Evolutionary conservation across 768 basidiomycete species (phyloP), one percentile per base, ranked within the genome.

Genomic region (Kwoniella pini): DNA sequence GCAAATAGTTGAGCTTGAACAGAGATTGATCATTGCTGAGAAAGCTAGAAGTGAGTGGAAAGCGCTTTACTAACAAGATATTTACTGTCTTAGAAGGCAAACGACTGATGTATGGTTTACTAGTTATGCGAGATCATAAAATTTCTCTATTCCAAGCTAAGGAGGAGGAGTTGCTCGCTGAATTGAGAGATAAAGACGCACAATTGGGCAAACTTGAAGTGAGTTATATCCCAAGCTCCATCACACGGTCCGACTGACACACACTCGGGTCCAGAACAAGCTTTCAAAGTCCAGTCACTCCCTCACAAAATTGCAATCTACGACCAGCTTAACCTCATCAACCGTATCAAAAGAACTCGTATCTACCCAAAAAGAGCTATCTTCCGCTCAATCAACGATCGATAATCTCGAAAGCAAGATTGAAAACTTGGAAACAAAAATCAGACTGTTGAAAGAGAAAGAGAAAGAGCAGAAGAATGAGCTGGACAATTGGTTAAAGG

Each of bases 41-140:
- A 46, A 58, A 26, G 68, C 66, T 10, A 40, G 68, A 54, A 49
- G 72, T 75, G 31, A 55, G 72, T 67, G 17, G 24, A n/a, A n/a
- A n/a, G n/a, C n/a, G n/a, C n/a, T n/a, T n/a, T n/a, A n/a, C n/a
- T n/a, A n/a, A n/a, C n/a, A n/a, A n/a, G n/a, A n/a, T n/a, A n/a
- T n/a, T n/a, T n/a, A n/a, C n/a, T n/a, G n/a, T n/a, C n/a, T n/a
- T n/a, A n/a, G n/a, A n/a, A n/a, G n/a, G n/a, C n/a, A n/a, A n/a
- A n/a, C n/a, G n/a, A n/a, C n/a, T n/a, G n/a, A n/a, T n/a, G n/a
- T n/a, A 17, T 17, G 9, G 38, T 17, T 28, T 17, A 27, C 15
- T 52, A 73, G 72, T 74, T 33, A 76, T 76, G 62, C 61, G 72
- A 4, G 74, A 76, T 28, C 70, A 76, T 56, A 74, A 70, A 60